Percentiles rank a stretch among this genome's conserved stretches.
Conservation (phyloP, 805 yeast species). For the Candida oleophila region DNA sequence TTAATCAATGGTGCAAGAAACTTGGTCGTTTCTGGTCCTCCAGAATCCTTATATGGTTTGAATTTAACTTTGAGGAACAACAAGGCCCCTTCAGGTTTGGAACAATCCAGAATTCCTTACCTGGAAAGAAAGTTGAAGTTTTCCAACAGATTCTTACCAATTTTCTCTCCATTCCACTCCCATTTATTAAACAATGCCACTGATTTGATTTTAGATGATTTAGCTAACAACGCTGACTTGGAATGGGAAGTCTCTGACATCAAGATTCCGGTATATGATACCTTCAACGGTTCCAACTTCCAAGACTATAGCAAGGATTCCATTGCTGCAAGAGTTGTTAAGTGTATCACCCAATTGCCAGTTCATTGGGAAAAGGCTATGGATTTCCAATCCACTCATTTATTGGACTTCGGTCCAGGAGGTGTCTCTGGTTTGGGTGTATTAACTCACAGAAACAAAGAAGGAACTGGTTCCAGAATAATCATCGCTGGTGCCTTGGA, state of each 20-base stretch:
- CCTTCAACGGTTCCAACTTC: slow-evolving; percentile 80
- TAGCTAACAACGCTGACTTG: slow-evolving; percentile 51
- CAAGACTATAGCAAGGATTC: slow-evolving; percentile 50
- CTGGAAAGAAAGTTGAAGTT: slow-evolving; percentile 93
- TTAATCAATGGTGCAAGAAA: slow-evolving; percentile 94
- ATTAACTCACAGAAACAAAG: slow-evolving; percentile 94
- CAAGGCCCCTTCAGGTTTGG: slow-evolving; percentile 91
- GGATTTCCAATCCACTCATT: slow-evolving; percentile 76
- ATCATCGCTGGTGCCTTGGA: slow-evolving; percentile 93
- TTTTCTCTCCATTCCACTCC: slow-evolving; percentile 96
- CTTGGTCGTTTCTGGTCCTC: slow-evolving; percentile 96
- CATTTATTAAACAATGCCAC: slow-evolving; percentile 76
- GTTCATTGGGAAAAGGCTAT: slow-evolving; percentile 96
- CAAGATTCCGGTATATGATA: slow-evolving; percentile 87
- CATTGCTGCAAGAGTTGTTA: slow-evolving; percentile 66
- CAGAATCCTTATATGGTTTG: slow-evolving; percentile 95
- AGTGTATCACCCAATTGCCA: slow-evolving; percentile 82
- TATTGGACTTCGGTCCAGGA: slow-evolving; percentile 98
- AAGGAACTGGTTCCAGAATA: slow-evolving; percentile 95
- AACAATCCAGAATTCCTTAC: slow-evolving; percentile 91
- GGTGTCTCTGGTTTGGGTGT: slow-evolving; percentile 96
- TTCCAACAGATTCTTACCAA: slow-evolving; percentile 91
- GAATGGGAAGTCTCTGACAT: slow-evolving; percentile 56
- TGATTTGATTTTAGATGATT: slow-evolving; percentile 62
- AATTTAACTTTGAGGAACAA: slow-evolving; percentile 89